Base-by-base conservation (phyloP, 345 rosid species). In the Murraya paniculata region DNA sequence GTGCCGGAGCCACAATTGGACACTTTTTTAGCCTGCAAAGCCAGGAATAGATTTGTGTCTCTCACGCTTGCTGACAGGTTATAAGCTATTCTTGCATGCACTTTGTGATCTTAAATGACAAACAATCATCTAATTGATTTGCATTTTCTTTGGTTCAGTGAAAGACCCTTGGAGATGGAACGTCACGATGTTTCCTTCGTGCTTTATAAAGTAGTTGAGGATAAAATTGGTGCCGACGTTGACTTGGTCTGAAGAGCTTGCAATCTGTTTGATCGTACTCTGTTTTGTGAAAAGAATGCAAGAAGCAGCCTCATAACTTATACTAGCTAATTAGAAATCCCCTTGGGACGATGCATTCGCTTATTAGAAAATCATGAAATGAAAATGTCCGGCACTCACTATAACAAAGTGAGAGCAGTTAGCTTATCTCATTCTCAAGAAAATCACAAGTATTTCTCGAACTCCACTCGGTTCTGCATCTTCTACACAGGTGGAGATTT, bases 21-120 rank as follows among this genome's bases (percentile, higher is more conserved):
- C 77, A 84, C 93, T 0, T 93, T 93, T 73, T 89, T 93, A 22
- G 90, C 90, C 73, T 91, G 97, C 85, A 86, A 82, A 81, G 90
- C 72, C 70, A 74, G 92, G 82, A 87, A 84, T 35, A 71, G 61
- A 74, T 80, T 77, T 75, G 86, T 89, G 30, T 88, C 90, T 50
- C 88, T 91, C 30, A 83, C 82, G 65, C 87, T 89, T 62, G 64
- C 78, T 22, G 71, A 73, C 83, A 82, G 84, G 83, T 66, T 60
- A 69, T 36, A 25, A 30, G 14, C 18, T 41, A 65, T 57, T 25
- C 64, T 78, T 74, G 35, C 71, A 18, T 71, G 25, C 25, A 14
- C 62, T 16, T 36, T 13, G 48, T 24, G 62, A 38, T 64, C 18
- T 38, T 59, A 61, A 35, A 65, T 2, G 22, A 31, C 4, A 56